phyloP scores from a whole-genome alignment of 2,329 filamentous ascomycete genomes.

The Lachnellula arida region DNA sequence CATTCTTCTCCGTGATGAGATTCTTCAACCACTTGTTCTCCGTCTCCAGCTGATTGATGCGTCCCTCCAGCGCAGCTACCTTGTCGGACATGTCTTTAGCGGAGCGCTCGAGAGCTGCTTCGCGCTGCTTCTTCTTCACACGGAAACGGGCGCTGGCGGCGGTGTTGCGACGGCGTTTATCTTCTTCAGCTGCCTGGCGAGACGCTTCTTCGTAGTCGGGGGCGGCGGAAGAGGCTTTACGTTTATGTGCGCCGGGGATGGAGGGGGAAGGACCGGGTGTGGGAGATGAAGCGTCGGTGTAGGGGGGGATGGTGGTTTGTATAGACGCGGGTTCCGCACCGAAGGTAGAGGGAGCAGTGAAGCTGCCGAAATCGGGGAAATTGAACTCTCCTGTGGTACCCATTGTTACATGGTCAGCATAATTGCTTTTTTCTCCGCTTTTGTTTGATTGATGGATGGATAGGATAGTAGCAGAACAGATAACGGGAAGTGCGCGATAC shows the following conservation, averaged over 20 bases:
- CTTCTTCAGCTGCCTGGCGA: conserved; percentile 74
- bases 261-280: conserved; percentile 15
- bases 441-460: not conserved
- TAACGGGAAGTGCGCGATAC: conserved; percentile 1
- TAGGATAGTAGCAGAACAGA: not conserved
- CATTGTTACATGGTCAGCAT: conserved; percentile 29
- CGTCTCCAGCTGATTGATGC: conserved; percentile 72
- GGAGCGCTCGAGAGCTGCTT: conserved; percentile 76
- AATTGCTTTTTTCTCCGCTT: conserved; percentile 12
- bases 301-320: conserved; percentile 5
- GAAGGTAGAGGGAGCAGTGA: conserved; percentile 19
- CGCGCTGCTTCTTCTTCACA: conserved; percentile 93
- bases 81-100: conserved; percentile 82
- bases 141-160: conserved; percentile 85
- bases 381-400: conserved; percentile 28
- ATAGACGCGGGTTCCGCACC: not conserved
- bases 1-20: conserved; percentile 77
- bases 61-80: conserved; percentile 66
- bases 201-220: conserved; percentile 65
- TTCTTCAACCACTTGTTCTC: conserved; percentile 81
- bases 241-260: conserved; percentile 24
- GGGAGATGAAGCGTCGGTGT: conserved; percentile 11
- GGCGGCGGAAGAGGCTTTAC: conserved; percentile 34
- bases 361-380: conserved; percentile 30
- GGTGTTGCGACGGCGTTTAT: conserved; percentile 85